phyloP scores from a whole-genome alignment of 305 asterid species.

The Fraxinus angustifolia region DNA sequence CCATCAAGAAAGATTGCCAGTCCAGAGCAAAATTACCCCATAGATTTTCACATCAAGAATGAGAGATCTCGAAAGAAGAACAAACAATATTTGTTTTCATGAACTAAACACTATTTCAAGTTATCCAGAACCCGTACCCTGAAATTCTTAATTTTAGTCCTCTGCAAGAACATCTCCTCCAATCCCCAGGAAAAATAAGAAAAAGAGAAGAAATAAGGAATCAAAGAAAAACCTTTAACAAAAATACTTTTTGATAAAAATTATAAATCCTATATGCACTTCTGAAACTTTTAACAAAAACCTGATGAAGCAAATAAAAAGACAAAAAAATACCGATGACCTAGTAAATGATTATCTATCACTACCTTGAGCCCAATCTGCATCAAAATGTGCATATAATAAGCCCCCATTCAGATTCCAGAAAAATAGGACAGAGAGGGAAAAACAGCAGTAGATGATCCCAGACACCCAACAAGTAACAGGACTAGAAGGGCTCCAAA shows the following conservation, averaged over 20 bases:
- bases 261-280: neutral
- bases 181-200: neutral
- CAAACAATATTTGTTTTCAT: neutral
- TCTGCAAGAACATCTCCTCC: neutral
- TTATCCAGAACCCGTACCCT: neutral
- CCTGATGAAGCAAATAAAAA: neutral
- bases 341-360: neutral
- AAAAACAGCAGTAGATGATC: conserved; percentile 15
- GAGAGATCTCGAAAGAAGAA: neutral
- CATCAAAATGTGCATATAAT: conserved; percentile 4
- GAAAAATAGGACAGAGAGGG: neutral
- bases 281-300: neutral
- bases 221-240: neutral
- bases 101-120: neutral
- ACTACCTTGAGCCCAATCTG: neutral
- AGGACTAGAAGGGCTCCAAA: neutral
- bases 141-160: neutral
- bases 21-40: conserved; percentile 6
- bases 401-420: neutral
- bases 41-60: neutral
- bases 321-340: neutral
- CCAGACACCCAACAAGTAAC: neutral
- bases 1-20: conserved; percentile 10
- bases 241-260: neutral
- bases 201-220: neutral